A percentile compares a stretch with the other conserved stretches of the same genome.
Conservation (phyloP, 2,329 filamentous ascomycete genomes). For the Microdochium paspali region DNA sequence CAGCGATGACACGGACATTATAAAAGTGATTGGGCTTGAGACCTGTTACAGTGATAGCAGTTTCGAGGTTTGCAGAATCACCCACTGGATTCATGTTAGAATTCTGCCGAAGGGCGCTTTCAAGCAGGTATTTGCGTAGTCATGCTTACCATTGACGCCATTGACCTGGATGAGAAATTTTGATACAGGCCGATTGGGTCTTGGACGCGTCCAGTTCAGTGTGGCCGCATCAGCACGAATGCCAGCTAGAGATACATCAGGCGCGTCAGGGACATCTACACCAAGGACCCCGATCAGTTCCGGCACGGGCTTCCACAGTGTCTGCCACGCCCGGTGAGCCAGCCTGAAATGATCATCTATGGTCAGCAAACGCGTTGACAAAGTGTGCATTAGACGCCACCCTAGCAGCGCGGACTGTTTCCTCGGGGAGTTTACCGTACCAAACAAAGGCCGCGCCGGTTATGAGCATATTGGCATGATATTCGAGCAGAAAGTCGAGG, state of each 20-base stretch:
- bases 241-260: constrained; percentile 81
- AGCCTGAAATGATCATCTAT: constrained; percentile 46
- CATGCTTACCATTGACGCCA: constrained; percentile 67
- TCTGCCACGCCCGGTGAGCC: constrained; percentile 76
- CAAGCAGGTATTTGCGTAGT: background rate
- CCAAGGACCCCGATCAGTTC: constrained; percentile 85
- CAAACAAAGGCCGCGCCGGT: constrained; percentile 43
- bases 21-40: constrained; percentile 83
- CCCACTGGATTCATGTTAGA: constrained; percentile 50
- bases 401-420: background rate
- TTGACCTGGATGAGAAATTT: constrained; percentile 93
- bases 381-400: background rate
- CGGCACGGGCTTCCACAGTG: constrained; percentile 82
- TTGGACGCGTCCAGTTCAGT: constrained; percentile 79
- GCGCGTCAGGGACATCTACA: constrained; percentile 84
- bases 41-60: constrained; percentile 83
- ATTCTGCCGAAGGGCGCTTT: background rate
- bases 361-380: background rate
- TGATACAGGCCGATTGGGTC: constrained; percentile 55
- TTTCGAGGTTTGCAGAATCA: constrained; percentile 71
- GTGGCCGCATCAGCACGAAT: constrained; percentile 82
- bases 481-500: constrained; percentile 35
- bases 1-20: constrained; percentile 84
- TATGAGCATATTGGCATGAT: constrained; percentile 45
- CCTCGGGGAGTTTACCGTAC: constrained; percentile 25